Base-by-base conservation (phyloP, 805 yeast species). In the Yamadazyma laniorum region DNA sequence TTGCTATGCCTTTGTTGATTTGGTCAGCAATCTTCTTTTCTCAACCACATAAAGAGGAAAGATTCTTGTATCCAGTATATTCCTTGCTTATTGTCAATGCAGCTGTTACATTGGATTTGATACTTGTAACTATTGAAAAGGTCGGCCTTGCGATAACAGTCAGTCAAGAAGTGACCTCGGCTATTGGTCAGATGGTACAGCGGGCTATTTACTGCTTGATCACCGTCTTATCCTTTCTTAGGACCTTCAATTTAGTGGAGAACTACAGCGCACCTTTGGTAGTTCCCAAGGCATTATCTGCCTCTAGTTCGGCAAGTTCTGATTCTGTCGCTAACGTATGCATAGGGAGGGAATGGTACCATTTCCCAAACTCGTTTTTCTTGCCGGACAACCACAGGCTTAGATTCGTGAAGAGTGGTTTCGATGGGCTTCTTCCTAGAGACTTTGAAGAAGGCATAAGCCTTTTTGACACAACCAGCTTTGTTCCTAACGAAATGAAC, bases 321-420 rank as follows among this genome's bases (percentile, higher is more conserved):
- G 26, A 7, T 2, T 15, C 17, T 9, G 23, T 27, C 13, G 27
- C 21, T 25, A 42, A 32, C 47, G 82, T 91, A 0, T 91, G 98
- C 60, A 72, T 85, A n/a, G 97, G 96, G 2, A 74, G 95, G 42
- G 97, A 91, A 63, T 90, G 97, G 97, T 88, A 87, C 53, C 85
- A 91, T 54, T 90, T 68, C 60, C 96, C 98, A 7, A 80, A 85
- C 1, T 89, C 96, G 0, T 85, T 89, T 56, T 87, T 90, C 54
- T 63, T 91, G 17, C 81, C 85, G 3, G 72, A 75, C 4, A 66
- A 77, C 40, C 72, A 72, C 50, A 65, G 96, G 47, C 63, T 88
- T 17, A 67, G 68, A 50, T 91, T 87, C 58, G 77, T 85, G 7
- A 65, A 71, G 39, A 80, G 88, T 40, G 93, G 91, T 1, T 91